Base-by-base conservation (phyloP, 2,329 filamentous ascomycete genomes). In the Phaeosphaeria sp. region DNA sequence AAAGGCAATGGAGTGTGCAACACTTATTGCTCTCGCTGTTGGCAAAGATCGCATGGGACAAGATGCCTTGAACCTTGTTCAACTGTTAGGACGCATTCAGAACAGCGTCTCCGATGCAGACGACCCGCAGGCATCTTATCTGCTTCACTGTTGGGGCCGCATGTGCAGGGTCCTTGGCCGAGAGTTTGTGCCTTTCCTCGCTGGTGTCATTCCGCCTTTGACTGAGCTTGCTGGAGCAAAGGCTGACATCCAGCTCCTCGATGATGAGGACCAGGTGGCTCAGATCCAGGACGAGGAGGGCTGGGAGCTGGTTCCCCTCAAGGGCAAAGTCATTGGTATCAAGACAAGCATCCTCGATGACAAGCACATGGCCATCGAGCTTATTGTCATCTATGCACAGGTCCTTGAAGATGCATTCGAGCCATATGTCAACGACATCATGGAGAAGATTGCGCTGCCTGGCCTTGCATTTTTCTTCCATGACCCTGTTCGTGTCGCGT, bases 1-100 rank as follows among this genome's bases (percentile, higher is more conserved):
- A 50, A 99, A 99, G 83, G 95, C 95, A 2, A 99, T 99, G 95
- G 95, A 99, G 79, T 99, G 95, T 74, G 94, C 95, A 18, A 99
- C 95, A 7, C 82, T 99, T 44, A 99, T 99, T 71, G 92, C 95
- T 30, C 83, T 99, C 53, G 95, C 95, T 27, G 95, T 99, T 59
- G 95, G 95, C 52, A 95, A 96, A 78, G 91, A 96, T 68, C 90
- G 91, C 61, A 92, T 99, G 78, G 93, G 92, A 10, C 84, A 86
- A 63, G 94, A 99, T 79, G 93, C 94, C 3, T 84, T 95, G 80
- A 90, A 88, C 43, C 83, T 99, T 42, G 94, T 98, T 20, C 89
- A 96, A 69, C 85, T 97, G 21, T 84, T 99, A 52, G 93, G 91
- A 52, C 88, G 87, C 61, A 96, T 98, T 55, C 95, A 99, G 77